These are phyloP conservation scores for Penicillium sp. DNA, from an alignment of 2,329 filamentous ascomycete genomes.

Conservation along the genomic window DNA sequence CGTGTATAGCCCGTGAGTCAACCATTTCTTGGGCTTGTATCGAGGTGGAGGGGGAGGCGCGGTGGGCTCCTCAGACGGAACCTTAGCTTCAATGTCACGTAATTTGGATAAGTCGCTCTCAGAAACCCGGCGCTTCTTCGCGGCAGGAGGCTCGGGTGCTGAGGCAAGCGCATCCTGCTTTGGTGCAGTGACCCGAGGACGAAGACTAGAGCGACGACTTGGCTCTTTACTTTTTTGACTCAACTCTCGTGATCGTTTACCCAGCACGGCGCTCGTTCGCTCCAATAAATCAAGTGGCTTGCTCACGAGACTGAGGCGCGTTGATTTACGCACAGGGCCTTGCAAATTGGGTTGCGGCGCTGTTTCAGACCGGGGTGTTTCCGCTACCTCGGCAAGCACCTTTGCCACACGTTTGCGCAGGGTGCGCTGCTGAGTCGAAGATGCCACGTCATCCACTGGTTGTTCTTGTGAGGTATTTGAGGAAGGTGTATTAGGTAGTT, in stretches of 20 bases:
- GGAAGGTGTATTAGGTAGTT: slow-evolving; percentile 29
- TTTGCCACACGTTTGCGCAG: slow-evolving; percentile 29
- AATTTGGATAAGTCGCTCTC: slow-evolving; percentile 29
- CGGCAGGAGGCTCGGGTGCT: slow-evolving; percentile 18
- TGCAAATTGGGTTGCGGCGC: slow-evolving; percentile 21
- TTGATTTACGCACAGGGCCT: slow-evolving; percentile 36
- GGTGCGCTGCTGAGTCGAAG: slow-evolving; percentile 26
- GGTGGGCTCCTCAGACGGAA: slow-evolving; percentile 16
- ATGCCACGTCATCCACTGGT: slow-evolving; percentile 17
- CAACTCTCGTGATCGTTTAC: slow-evolving; percentile 56
- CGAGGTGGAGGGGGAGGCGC: slow-evolving; percentile 16
- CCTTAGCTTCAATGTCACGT: slow-evolving; percentile 13
- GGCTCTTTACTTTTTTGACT: slow-evolving; percentile 54
- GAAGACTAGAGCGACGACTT: slow-evolving; percentile 51
- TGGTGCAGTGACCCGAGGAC: slow-evolving; percentile 38
- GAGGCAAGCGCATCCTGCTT: slow-evolving; percentile 21
- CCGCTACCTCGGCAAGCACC: slow-evolving; percentile 23
- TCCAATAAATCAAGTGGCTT: slow-evolving; percentile 42
- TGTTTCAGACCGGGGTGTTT: slow-evolving; percentile 17
- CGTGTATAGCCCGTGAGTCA: slow-evolving; percentile 76
- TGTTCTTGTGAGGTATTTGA: slow-evolving; percentile 31
- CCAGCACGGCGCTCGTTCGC: slow-evolving; percentile 48
- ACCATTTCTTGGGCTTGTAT: slow-evolving; percentile 63
- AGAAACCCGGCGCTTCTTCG: slow-evolving; percentile 41
- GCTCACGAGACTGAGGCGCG: slow-evolving; percentile 39